Percentiles rank a stretch among this genome's conserved stretches.
Evolutionary conservation across 768 basidiomycete genomes (phyloP).

Genomic region (Tricholoma sp.): DNA sequence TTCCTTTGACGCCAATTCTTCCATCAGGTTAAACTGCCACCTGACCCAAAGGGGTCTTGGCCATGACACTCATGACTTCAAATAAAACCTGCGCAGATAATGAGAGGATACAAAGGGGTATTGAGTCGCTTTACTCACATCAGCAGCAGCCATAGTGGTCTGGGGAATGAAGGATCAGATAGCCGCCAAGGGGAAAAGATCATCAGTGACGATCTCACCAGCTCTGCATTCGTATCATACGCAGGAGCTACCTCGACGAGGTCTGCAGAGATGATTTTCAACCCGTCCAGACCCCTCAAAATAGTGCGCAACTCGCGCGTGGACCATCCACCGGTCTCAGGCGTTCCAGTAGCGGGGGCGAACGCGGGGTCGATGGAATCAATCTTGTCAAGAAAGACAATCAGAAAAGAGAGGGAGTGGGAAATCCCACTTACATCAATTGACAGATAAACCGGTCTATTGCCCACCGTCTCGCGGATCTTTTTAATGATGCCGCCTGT

Average conservation of each 20-base stretch:
- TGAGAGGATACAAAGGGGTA: neutral
- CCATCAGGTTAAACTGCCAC: conserved; percentile 15
- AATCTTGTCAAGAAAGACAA: conserved; percentile 2
- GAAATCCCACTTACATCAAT: conserved; percentile 50
- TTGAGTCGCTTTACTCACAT: conserved; percentile 23
- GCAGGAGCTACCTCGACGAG: conserved; percentile 84
- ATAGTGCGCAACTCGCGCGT: conserved; percentile 78
- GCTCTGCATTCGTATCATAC: conserved; percentile 52
- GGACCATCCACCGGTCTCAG: conserved; percentile 82
- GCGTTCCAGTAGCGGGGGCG: conserved; percentile 81
- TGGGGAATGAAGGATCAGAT: conserved; percentile 3
- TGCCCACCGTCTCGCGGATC: conserved; percentile 74
- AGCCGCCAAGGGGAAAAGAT: conserved; percentile 3
- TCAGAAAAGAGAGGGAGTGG: neutral
- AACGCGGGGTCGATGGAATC: conserved; percentile 79
- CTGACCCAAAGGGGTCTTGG: conserved; percentile 72
- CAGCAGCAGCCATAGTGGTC: conserved; percentile 34
- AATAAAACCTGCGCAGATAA: conserved; percentile 49
- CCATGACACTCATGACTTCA: conserved; percentile 76
- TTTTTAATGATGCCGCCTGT: conserved; percentile 73
- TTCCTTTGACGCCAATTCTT: neutral
- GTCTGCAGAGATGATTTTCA: conserved; percentile 75
- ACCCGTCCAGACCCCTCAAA: conserved; percentile 67
- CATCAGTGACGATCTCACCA: conserved; percentile 20
- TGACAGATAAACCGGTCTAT: conserved; percentile 70